Evolutionary conservation across 495 filamentous ascomycete genomes (phyloP), one percentile per base, ranked within the genome.

Genomic region (Oidiodendron maius): DNA sequence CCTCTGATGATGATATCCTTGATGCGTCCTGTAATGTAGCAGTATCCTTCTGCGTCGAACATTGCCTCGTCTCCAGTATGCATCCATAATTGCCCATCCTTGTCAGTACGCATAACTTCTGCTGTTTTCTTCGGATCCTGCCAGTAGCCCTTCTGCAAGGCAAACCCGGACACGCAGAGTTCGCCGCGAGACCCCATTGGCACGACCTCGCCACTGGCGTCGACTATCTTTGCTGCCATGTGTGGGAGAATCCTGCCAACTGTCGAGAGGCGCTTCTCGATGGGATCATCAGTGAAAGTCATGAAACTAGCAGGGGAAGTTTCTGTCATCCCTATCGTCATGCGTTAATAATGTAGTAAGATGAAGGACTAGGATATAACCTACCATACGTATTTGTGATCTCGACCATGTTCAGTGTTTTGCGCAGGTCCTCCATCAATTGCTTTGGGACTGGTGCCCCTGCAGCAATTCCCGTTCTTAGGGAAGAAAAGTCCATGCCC

Each of bases 251-350:
- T 63, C 34, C 77, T 81, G 0, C 83, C 83, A 0, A 86, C 83
- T 0, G 82, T 87, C 1, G 69, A 73, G 9, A 87, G 62, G 21
- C 80, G 67, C 12, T 63, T 72, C 35, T 74, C 63, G 28, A 87
- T 74, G 4, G 75, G 72, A 52, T 87, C 83, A 36, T 76, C 73
- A 2, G 77, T 81, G 54, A 81, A 76, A 11, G 83, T 80, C 55
- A 84, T 87, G 67, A 86, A 86, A 58, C 81, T 83, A 4, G 82
- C 84, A 3, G 83, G 82, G 0, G 74, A 79, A 11, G 82, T 78
- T 66, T 87, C 83, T 1, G 83, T 87, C n/a, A 87, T 72, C 13
- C 51, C 46, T 42, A 4, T 25, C 16, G 12, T 4, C 40, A 13
- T 24, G 26, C 13, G n/a, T 25, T n/a, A 13, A 8, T 23, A 5